phyloP scores from a whole-genome alignment of 1,284 basidiomycete genomes.

The Apiotrichum mycotoxinovorans region DNA sequence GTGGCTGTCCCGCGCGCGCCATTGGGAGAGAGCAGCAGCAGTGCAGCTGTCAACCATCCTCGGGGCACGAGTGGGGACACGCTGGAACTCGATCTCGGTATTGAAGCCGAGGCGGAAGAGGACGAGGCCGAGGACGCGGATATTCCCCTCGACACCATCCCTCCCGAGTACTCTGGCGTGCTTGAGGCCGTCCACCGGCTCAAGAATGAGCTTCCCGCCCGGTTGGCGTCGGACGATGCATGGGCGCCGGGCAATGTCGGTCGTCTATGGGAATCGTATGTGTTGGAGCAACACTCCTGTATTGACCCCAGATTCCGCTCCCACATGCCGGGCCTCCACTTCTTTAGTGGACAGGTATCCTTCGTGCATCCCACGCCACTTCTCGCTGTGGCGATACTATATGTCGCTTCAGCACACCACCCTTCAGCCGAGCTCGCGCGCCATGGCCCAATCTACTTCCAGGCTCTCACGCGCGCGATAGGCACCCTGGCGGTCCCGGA shows the following conservation, averaged over 20 bases:
- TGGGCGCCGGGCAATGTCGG: conserved; percentile 10
- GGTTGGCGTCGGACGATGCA: conserved; percentile 10
- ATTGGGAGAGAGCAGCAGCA: not conserved
- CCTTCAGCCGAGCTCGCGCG: conserved; percentile 16
- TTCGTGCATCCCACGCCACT: conserved; percentile 22
- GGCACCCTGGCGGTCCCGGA: conserved; percentile 19
- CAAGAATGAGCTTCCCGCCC: conserved; percentile 16
- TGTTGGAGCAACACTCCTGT: not conserved
- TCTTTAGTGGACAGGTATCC: conserved; percentile 25
- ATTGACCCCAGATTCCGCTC: conserved; percentile 16
- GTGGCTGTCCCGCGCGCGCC: too few species aligned
- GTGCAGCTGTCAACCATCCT: not conserved
- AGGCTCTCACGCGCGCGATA: conserved; percentile 17
- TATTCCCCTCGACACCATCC: not conserved
- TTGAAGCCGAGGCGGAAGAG: conserved; percentile 2
- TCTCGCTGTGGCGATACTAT: conserved; percentile 22
- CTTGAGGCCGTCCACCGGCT: conserved; percentile 13
- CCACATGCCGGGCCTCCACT: conserved; percentile 26
- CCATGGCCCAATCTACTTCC: conserved; percentile 19
- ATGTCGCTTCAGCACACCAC: conserved; percentile 20
- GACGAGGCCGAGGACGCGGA: not conserved
- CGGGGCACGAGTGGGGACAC: not conserved
- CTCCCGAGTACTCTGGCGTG: conserved; percentile 11
- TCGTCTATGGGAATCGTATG: conserved; percentile 18
- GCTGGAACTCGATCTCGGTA: conserved; percentile 10